Evolutionary conservation across 768 basidiomycete species (phyloP).

Genomic region (Fomitopsis pulvina): DNA sequence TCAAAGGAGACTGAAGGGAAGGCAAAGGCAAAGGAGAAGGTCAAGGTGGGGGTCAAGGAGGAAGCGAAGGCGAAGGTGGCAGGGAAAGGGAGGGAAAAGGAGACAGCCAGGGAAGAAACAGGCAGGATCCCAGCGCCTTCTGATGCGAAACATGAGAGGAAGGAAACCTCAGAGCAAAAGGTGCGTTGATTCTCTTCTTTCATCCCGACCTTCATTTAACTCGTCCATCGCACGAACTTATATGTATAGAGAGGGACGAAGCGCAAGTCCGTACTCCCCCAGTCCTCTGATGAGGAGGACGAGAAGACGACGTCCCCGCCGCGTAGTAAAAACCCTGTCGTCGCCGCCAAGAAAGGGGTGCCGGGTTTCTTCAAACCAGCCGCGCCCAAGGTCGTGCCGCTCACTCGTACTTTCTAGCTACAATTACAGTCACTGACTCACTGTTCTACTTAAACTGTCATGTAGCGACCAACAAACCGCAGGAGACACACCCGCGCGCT

Average conservation of each 20-base stretch:
- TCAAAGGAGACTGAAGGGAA: constrained; percentile 11
- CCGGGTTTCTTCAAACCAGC: no score
- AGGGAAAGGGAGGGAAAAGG: constrained; percentile 12
- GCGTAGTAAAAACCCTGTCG: constrained; percentile 1
- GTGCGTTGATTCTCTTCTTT: no score
- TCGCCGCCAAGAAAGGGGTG: constrained; percentile 1
- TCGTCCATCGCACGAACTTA: no score
- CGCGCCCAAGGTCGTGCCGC: no score
- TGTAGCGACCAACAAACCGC: neutral
- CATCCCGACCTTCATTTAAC: no score
- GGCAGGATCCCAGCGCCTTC: no score
- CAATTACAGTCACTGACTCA: no score
- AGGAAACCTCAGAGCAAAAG: no score
- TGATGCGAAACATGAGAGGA: no score
- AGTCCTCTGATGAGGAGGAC: constrained; percentile 19
- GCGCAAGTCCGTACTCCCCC: constrained; percentile 21
- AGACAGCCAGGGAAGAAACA: no score
- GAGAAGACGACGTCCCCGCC: neutral
- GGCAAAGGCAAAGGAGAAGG: constrained; percentile 4
- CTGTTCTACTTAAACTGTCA: neutral
- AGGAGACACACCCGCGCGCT: constrained; percentile 6
- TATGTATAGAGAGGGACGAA: constrained; percentile 26
- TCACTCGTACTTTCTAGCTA: no score
- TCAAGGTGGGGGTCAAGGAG: constrained; percentile 12
- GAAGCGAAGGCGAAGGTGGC: constrained; percentile 5